Evolutionary conservation across 2,329 filamentous ascomycete species (phyloP), one percentile per base, ranked within the genome.

Genomic region (Penicillium sp.): DNA sequence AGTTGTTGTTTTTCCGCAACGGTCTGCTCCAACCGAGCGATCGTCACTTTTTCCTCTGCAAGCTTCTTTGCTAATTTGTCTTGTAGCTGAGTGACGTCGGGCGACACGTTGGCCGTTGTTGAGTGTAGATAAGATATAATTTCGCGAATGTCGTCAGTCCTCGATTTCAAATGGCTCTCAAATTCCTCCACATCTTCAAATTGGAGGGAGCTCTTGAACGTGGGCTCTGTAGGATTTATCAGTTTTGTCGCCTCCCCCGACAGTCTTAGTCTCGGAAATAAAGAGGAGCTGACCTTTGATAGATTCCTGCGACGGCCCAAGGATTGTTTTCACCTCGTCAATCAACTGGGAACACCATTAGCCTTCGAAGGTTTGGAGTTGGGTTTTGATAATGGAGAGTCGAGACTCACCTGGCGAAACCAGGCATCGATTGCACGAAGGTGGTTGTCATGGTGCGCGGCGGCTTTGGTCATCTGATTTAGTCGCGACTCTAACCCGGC

Each of bases 381-480:
- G 50, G 14, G n/a, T 10, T 5, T 47, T 19, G 47, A 39, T 31
- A 41, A 5, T 2, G 3, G 7, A 11, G 19, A 7, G 33, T 3
- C 19, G 58, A 41, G 54, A 78, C 84, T 76, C 78, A 96, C 92
- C 86, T 99, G 94, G 72, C 90, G 86, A 80, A 95, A 96, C 95
- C 95, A 99, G 62, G 87, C 85, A 81, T 99, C 93, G 67, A 97
- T 88, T 63, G 92, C 85, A 70, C 94, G 88, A 53, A 99, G 81
- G 75, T 98, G 95, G 69, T 98, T 92, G 77, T 98, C 92, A 78
- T 98, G 92, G 77, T 95, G 87, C 62, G 85, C 83, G 33, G 90
- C 86, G 71, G 87, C 85, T 74, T 92, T 92, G 65, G 90, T 86
- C 63, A 96, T 81, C 65, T 96, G 90, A 72, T 89, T 89, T 61